These are phyloP conservation scores for Aspergillus diversus DNA, from an alignment of 495 filamentous ascomycete genomes.

Conservation along the genomic window DNA sequence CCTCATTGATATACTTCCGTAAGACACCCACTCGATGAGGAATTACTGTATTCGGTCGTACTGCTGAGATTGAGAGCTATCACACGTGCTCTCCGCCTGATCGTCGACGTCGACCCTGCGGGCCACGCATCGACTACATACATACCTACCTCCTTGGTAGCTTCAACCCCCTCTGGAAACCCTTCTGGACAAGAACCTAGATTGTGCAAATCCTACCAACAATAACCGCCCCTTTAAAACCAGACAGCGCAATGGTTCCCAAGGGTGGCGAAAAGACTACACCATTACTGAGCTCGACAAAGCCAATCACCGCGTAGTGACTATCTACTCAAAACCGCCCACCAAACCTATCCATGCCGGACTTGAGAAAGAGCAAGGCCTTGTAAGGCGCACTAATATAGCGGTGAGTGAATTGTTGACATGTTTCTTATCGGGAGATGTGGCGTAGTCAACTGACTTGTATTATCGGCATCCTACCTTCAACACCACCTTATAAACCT, in stretches of 20 bases:
- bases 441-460: slow-evolving; percentile 7
- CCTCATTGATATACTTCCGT: too few relatives aligned
- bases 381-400: slow-evolving; percentile 37
- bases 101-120: slow-evolving; percentile 2
- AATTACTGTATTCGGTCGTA: neutral
- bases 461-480: slow-evolving; percentile 22
- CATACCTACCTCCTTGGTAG: neutral
- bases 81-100: slow-evolving; percentile 19
- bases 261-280: neutral
- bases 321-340: slow-evolving; percentile 40
- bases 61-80: neutral
- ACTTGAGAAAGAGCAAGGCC: neutral
- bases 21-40: neutral
- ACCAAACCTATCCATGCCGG: slow-evolving; percentile 4
- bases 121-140: slow-evolving; percentile 10
- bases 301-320: slow-evolving; percentile 37
- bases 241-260: slow-evolving; percentile 26
- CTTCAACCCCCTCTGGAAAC: neutral
- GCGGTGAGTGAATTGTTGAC: slow-evolving; percentile 32
- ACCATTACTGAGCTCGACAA: slow-evolving; percentile 46
- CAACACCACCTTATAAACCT: slow-evolving; percentile 31
- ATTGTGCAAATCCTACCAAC: neutral
- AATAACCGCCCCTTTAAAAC: neutral
- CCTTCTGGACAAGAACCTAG: neutral
- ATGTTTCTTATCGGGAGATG: neutral